Evolutionary conservation across 139 green algal genomes (phyloP).

Genomic region (Volvox reticuliferus): DNA sequence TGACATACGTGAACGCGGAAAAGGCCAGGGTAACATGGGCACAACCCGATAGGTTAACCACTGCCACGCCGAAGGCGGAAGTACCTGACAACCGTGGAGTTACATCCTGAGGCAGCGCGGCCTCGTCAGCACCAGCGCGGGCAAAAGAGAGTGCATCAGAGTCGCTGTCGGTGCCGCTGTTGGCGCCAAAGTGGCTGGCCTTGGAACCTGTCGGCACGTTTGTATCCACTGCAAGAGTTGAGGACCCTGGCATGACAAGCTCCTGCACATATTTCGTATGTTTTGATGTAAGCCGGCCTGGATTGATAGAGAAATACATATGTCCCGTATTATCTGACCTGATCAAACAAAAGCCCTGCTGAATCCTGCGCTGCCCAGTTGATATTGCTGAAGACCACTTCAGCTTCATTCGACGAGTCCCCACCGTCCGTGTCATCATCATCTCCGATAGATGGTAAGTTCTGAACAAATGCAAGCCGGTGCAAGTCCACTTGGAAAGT

Average conservation of each 20-base stretch:
- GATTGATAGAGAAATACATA: neutral
- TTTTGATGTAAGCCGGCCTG: neutral
- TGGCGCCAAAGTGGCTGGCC: neutral
- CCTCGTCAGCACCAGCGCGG: neutral
- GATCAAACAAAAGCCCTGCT: neutral
- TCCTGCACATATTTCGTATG: neutral
- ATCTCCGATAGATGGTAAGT: constrained; percentile 12
- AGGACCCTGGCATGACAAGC: neutral
- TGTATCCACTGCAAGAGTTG: neutral
- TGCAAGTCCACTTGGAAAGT: neutral
- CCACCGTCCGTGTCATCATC: neutral
- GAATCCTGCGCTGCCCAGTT: constrained; percentile 39
- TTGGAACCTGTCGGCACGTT: neutral
- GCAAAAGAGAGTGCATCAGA: neutral
- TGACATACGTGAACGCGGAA: neutral
- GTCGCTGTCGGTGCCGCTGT: neutral
- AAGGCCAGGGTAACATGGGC: no score
- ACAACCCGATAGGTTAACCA: neutral
- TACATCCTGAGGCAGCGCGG: neutral
- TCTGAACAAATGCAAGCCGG: constrained; percentile 8
- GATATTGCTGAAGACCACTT: constrained; percentile 42
- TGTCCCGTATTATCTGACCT: neutral
- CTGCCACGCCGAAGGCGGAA: neutral
- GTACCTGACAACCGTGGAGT: neutral
- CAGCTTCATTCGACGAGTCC: constrained; percentile 2